Conservation (phyloP, 2,329 filamentous ascomycete genomes). For the Fusarium guadeloupense region DNA sequence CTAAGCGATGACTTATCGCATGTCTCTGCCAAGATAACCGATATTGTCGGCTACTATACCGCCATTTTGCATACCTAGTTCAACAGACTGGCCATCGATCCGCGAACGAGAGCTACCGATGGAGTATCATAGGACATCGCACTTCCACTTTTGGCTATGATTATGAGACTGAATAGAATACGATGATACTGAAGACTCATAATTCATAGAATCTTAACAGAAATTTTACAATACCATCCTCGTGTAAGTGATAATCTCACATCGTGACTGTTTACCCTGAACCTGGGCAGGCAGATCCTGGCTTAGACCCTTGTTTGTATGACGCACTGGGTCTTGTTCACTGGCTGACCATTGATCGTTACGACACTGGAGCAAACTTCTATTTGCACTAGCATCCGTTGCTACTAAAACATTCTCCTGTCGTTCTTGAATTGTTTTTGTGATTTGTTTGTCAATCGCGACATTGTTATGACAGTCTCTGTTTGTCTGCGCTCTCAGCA, state of each 20-base stretch:
- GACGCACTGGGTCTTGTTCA: slow-evolving; percentile 13
- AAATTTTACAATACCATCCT: too few relatives aligned
- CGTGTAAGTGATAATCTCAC: slow-evolving; percentile 1
- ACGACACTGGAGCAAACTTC: slow-evolving; percentile 12
- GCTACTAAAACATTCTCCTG: slow-evolving; percentile 3
- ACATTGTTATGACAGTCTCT: slow-evolving; percentile 14
- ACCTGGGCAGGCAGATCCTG: slow-evolving; percentile 6
- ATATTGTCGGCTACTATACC: too few relatives aligned
- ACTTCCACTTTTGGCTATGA: too few relatives aligned
- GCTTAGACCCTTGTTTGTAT: slow-evolving; percentile 13
- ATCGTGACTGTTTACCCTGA: slow-evolving; percentile 15
- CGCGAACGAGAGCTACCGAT: too few relatives aligned
- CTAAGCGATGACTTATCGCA: too few relatives aligned
- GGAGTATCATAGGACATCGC: too few relatives aligned
- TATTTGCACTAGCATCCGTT: slow-evolving; percentile 3
- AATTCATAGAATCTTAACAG: too few relatives aligned
- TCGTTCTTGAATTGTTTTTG: slow-evolving; percentile 6
- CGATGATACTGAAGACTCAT: too few relatives aligned
- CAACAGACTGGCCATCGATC: too few relatives aligned
- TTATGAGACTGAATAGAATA: too few relatives aligned
- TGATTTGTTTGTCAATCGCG: not conserved
- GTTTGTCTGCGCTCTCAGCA: not conserved
- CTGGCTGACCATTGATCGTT: slow-evolving; percentile 23
- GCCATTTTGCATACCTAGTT: too few relatives aligned
- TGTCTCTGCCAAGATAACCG: too few relatives aligned